Conservation (phyloP, 2,329 filamentous ascomycete genomes). For the Aspergillus novofumigatus region DNA sequence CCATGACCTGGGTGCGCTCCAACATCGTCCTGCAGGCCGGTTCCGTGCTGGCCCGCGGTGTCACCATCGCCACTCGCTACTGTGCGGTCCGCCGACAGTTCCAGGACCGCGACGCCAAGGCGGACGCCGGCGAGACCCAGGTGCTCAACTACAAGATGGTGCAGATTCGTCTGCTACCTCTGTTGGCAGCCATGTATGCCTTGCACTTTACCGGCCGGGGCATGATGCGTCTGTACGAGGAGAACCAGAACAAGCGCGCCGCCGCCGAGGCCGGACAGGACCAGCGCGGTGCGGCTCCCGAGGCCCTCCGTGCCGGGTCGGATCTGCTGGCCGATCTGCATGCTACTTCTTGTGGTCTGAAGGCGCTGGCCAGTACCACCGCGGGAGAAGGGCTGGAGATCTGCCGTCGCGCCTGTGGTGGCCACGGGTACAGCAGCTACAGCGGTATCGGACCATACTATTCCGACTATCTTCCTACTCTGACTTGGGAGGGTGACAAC, state of each 20-base stretch:
- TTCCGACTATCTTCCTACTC: conserved; percentile 67
- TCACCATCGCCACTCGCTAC: conserved; percentile 74
- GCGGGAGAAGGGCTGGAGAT: conserved; percentile 72
- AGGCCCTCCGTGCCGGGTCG: conserved; percentile 62
- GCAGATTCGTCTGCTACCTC: conserved; percentile 66
- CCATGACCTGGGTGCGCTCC: conserved; percentile 69
- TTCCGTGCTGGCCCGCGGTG: conserved; percentile 66
- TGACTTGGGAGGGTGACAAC: conserved; percentile 74
- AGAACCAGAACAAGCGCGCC: conserved; percentile 64
- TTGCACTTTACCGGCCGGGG: conserved; percentile 72
- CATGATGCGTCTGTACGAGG: conserved; percentile 70
- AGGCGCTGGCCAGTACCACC: conserved; percentile 67
- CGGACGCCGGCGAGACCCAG: conserved; percentile 62
- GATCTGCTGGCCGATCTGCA: conserved; percentile 70
- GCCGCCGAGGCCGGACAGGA: conserved; percentile 41
- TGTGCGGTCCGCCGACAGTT: conserved; percentile 72
- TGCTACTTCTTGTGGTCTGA: conserved; percentile 71
- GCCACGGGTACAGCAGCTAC: conserved; percentile 72
- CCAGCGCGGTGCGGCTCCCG: conserved; percentile 60
- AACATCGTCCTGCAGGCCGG: conserved; percentile 72
- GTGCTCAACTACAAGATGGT: conserved; percentile 81
- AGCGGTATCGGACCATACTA: conserved; percentile 73
- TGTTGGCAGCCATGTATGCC: conserved; percentile 71
- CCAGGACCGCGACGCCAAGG: conserved; percentile 65
- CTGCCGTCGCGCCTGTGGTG: conserved; percentile 70